Percentiles rank a stretch among this genome's conserved stretches.
phyloP scores from a whole-genome alignment of 805 yeast species.

The Zygotorulaspora sp. region DNA sequence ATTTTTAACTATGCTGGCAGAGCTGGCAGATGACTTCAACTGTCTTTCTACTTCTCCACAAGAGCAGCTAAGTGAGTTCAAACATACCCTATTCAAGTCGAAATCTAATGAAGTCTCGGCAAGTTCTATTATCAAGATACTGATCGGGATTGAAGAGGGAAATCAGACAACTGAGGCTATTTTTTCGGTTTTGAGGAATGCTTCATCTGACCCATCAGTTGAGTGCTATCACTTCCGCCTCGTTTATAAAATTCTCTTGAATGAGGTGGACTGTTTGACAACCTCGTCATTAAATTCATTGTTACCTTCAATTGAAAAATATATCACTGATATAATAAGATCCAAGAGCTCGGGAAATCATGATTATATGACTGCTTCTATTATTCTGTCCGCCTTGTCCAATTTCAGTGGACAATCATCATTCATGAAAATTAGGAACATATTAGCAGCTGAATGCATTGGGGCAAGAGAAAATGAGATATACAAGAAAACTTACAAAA shows the following conservation, averaged over 20 bases:
- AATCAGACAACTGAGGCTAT: background rate
- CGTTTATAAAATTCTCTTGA: slow-evolving; percentile 31
- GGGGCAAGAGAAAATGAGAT: slow-evolving; percentile 48
- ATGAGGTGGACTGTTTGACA: slow-evolving; percentile 31
- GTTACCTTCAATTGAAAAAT: slow-evolving; percentile 29
- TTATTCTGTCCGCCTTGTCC: slow-evolving; percentile 34
- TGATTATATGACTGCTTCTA: slow-evolving; percentile 31
- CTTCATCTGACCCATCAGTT: slow-evolving; percentile 3
- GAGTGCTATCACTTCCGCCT: slow-evolving; percentile 37
- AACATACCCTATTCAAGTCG: slow-evolving; percentile 20
- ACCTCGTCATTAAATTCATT: slow-evolving; percentile 23
- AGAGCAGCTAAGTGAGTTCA: slow-evolving; percentile 17
- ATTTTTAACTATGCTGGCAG: slow-evolving; percentile 35
- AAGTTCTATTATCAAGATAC: slow-evolving; percentile 6
- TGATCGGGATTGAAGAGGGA: slow-evolving; percentile 1
- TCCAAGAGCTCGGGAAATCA: slow-evolving; percentile 33
- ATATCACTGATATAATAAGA: slow-evolving; percentile 35
- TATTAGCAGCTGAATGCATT: slow-evolving; percentile 59
- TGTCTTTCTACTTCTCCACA: slow-evolving; percentile 29
- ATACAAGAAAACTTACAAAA: slow-evolving; percentile 40
- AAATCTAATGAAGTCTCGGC: slow-evolving; percentile 12
- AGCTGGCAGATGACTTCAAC: slow-evolving; percentile 38
- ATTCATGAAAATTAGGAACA: slow-evolving; percentile 53
- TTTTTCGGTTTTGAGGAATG: slow-evolving; percentile 1
- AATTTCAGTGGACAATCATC: slow-evolving; percentile 37